A percentile compares a stretch with the other conserved stretches of the same genome.
phyloP scores from a whole-genome alignment of 352 stramenopile genomes.

The Pythium angustatum region DNA sequence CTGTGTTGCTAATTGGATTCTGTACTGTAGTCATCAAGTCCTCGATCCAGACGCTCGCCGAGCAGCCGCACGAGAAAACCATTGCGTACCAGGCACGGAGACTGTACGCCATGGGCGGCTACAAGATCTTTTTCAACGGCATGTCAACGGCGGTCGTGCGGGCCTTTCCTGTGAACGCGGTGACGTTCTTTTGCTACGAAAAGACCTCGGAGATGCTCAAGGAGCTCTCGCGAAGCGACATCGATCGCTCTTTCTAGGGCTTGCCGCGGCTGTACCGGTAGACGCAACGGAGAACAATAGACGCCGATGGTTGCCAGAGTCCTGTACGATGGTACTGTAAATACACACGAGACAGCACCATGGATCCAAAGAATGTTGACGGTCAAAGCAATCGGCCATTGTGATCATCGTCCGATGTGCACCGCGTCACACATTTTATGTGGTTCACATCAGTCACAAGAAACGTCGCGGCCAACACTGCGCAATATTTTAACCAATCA shows the following conservation, averaged over 20 bases:
- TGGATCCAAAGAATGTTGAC: too few relatives aligned
- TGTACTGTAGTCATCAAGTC: constrained; percentile 76
- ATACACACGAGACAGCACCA: too few relatives aligned
- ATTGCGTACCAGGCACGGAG: constrained; percentile 70
- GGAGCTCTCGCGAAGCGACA: constrained; percentile 36
- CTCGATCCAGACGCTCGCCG: constrained; percentile 77
- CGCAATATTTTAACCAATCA: constrained; percentile 4
- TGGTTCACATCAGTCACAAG: constrained; percentile 22
- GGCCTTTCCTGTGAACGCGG: constrained; percentile 83
- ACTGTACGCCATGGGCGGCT: constrained; percentile 67
- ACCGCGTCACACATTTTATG: constrained; percentile 22
- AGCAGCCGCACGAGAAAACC: constrained; percentile 57
- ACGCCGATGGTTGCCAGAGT: too few relatives aligned
- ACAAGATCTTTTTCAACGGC: constrained; percentile 76
- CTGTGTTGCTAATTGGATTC: background rate
- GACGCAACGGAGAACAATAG: too few relatives aligned
- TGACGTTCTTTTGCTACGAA: constrained; percentile 88
- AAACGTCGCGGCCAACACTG: background rate
- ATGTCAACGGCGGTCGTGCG: constrained; percentile 75
- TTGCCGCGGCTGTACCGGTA: too few relatives aligned
- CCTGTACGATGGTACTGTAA: too few relatives aligned
- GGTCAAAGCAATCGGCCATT: background rate
- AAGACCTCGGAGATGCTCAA: constrained; percentile 73
- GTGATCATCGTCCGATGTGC: too few relatives aligned
- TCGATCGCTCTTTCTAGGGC: too few relatives aligned